Conservation (phyloP, 306 rosid species). For the Medicago lupulina region DNA sequence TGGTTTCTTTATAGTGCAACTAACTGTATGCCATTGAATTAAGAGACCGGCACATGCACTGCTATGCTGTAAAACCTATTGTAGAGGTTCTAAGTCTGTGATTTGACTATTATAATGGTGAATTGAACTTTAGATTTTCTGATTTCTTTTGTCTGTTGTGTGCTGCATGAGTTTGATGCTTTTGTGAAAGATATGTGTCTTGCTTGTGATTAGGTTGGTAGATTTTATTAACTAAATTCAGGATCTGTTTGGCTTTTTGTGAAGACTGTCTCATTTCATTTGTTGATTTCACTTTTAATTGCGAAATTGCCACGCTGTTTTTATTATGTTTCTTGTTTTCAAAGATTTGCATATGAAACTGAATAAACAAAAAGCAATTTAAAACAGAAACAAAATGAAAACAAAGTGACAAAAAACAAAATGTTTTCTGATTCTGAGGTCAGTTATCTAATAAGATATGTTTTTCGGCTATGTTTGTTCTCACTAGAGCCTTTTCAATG, state of each 20-base stretch:
- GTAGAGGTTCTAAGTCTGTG: not conserved
- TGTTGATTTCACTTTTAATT: no score
- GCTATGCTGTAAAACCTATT: not conserved
- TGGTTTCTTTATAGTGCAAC: not conserved
- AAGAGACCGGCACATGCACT: not conserved
- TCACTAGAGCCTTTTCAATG: not conserved
- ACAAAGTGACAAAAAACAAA: no score
- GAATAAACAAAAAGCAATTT: no score
- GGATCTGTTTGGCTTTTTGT: no score
- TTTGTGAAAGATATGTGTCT: conserved; percentile 18
- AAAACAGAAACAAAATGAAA: no score
- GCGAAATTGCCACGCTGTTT: no score
- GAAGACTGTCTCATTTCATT: no score
- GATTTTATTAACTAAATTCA: no score
- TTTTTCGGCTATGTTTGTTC: conserved; percentile 8
- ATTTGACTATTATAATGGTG: conserved; percentile 7
- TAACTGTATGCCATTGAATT: not conserved
- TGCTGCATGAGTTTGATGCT: conserved; percentile 18
- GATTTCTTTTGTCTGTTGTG: not conserved
- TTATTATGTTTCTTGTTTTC: no score
- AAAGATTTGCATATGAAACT: no score
- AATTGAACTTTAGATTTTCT: conserved; percentile 18
- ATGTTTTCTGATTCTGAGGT: no score
- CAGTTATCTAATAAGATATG: not conserved
- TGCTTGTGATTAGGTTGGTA: not conserved